Conservation (phyloP, 192 early-diverging fungal species). For the Lobulomyces angularis region DNA sequence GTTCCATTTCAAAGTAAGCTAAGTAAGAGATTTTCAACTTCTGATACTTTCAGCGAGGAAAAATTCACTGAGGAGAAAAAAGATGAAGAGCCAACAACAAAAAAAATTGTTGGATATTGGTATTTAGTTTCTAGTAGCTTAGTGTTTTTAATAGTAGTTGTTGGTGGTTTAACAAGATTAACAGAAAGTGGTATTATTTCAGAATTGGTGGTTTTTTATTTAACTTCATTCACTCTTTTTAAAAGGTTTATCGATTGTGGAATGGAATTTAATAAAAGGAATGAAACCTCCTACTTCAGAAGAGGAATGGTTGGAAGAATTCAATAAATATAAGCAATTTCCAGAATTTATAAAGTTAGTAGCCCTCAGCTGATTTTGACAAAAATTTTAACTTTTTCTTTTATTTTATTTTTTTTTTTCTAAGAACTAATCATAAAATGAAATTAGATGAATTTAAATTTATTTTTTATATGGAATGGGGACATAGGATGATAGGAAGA, state of each 20-base stretch:
- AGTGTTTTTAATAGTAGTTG: conserved; percentile 84
- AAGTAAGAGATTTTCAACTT: too few species aligned
- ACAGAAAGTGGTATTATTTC: too few species aligned
- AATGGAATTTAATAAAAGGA: conserved; percentile 92
- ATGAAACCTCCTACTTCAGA: conserved; percentile 79
- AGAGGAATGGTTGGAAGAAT: conserved; percentile 82
- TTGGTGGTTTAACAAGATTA: conserved; percentile 88
- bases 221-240: too few species aligned
- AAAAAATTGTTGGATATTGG: conserved; percentile 77
- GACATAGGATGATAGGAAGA: conserved; percentile 87
- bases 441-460: conserved; percentile 84
- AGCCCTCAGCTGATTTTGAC: conserved; percentile 1
- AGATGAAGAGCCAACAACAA: too few species aligned
- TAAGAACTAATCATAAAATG: conserved; percentile 76
- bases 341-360: conserved; percentile 90
- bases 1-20: too few species aligned
- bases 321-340: conserved; percentile 96
- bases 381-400: conserved; percentile 3
- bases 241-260: conserved; percentile 89
- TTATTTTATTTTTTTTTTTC: background rate
- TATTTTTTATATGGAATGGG: conserved; percentile 98
- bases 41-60: too few species aligned
- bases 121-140: conserved; percentile 73
- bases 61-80: too few species aligned
- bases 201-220: too few species aligned